Evolutionary conservation across 306 rosid species (phyloP), one percentile per base, ranked within the genome.

Genomic region (Lathyrus tuberosus): DNA sequence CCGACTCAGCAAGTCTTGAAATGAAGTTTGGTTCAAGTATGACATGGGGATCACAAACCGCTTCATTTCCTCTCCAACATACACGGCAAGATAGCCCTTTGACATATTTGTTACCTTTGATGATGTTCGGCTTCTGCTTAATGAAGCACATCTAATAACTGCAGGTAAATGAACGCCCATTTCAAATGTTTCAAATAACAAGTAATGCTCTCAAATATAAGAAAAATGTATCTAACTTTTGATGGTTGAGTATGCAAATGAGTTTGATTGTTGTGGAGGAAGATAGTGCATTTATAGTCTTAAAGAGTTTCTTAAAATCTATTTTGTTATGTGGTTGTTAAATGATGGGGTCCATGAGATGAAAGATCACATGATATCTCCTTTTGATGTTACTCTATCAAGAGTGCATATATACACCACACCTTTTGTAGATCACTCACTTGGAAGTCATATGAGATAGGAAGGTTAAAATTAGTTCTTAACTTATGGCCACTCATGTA

Each of bases 321-420:
- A 35, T 31, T 65, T 56, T 42, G 7, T 47, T 30, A 76, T 48
- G 40, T 48, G 14, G 6, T 47, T 69, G 71, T 24, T 46, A 12
- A 31, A 15, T 22, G 14, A 54, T 8, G 65, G 62, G 62, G 62
- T 41, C 46, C 71, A 61, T 62, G 58, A 44, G 68, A 52, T 22
- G 38, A 48, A 14, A 52, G 52, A 65, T 80, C 77, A 75, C 77
- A 48, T 80, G 77, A 66, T 33, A 7, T 49, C 76, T 77, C 66
- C 81, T 78, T 37, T 7, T 10, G 5, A 43, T 9, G 42, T 18
- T 65, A 7, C 59, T 40, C 20, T 13, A 41, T 54, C 65, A 10
- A 60, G 54, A 14, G 46, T 31, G n/a, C 22, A 54, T 53, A 30
- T 6, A 31, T 18, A 30, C 17, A 20, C 66, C 26, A 69, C 40